phyloP scores from a whole-genome alignment of 164 flowering plant species.

The Tinospora cordifolia region DNA sequence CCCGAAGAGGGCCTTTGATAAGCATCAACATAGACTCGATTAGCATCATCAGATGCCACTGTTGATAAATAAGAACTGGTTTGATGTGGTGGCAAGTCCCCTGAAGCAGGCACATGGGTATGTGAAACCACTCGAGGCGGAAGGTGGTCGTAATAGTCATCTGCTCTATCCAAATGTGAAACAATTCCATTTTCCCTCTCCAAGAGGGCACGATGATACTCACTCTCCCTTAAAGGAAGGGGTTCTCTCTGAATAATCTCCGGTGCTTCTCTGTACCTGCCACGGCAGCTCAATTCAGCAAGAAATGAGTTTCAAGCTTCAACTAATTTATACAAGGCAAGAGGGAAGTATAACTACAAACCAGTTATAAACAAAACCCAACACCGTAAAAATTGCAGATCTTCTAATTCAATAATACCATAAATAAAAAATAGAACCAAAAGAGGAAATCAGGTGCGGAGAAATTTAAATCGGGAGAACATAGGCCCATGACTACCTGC shows the following conservation, averaged over 20 bases:
- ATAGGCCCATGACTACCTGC: slow-evolving; percentile 21
- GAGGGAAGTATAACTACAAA: background rate
- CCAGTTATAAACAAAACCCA: background rate
- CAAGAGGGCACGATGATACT: slow-evolving; percentile 3
- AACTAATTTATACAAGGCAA: background rate
- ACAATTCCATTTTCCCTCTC: slow-evolving; percentile 7
- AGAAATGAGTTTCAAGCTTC: background rate
- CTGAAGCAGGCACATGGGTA: slow-evolving; percentile 1
- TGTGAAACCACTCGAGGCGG: background rate
- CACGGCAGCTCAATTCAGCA: background rate
- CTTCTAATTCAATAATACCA: background rate
- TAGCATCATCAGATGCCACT: slow-evolving; percentile 5
- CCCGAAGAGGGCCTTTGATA: slow-evolving; percentile 7
- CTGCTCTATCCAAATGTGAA: slow-evolving; percentile 2
- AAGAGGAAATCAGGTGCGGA: too few species aligned
- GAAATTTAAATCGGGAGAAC: background rate
- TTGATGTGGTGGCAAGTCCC: slow-evolving; percentile 4
- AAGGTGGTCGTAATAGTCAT: slow-evolving; percentile 8
- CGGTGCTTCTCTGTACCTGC: slow-evolving; percentile 12
- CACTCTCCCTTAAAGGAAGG: slow-evolving; percentile 6
- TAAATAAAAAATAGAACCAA: background rate
- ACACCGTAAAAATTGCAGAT: background rate
- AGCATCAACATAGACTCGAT: slow-evolving; percentile 4
- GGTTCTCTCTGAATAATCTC: slow-evolving; percentile 6
- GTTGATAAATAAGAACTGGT: background rate